Evolutionary conservation across 208 protist genomes (phyloP).

Genomic region (Leishmania aethiopica): DNA sequence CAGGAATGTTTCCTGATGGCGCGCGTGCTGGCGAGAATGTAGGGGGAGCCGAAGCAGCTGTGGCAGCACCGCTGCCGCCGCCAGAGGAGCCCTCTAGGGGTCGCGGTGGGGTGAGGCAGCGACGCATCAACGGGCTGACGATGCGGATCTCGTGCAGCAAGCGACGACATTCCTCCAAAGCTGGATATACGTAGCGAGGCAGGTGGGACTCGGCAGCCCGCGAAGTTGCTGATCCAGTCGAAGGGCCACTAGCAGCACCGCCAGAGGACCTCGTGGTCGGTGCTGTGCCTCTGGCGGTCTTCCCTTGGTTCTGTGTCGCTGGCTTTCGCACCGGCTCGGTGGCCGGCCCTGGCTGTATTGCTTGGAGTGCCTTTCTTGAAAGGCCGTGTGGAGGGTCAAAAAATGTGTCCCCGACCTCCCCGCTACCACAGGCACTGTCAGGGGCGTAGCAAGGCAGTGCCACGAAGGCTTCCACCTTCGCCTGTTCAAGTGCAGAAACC

Average conservation of each 20-base stretch:
- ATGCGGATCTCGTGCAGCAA: conserved; percentile 33
- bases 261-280: neutral
- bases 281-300: neutral
- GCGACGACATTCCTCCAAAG: conserved; percentile 26
- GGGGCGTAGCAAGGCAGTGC: neutral
- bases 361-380: neutral
- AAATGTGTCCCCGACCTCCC: neutral
- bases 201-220: neutral
- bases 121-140: conserved; percentile 32
- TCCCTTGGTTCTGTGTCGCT: neutral
- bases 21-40: neutral
- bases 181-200: conserved; percentile 25
- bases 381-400: neutral
- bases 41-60: neutral
- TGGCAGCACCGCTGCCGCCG: neutral
- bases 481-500: neutral
- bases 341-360: neutral
- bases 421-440: neutral
- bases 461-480: neutral
- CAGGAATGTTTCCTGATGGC: neutral
- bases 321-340: neutral
- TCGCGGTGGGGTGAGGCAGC: conserved; percentile 36
- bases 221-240: neutral
- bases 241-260: neutral
- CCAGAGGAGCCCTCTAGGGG: conserved; percentile 3